Conservation (phyloP, 768 basidiomycete genomes). For the Artomyces pyxidatus region DNA sequence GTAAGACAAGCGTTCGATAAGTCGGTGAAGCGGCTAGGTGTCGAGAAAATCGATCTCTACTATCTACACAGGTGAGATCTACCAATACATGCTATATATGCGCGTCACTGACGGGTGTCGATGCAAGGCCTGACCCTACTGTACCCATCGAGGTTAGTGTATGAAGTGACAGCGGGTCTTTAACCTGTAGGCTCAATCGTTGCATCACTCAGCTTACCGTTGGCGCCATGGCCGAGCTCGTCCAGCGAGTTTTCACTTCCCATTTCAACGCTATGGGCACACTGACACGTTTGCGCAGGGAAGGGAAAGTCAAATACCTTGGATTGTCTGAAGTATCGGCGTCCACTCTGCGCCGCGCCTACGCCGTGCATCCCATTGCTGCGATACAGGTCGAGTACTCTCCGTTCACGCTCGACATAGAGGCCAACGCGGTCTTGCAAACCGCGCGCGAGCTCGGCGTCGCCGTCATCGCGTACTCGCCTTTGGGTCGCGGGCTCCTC, state of each 20-base stretch:
- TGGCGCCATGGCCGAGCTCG: conserved; percentile 15
- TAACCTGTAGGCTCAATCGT: too few relatives aligned
- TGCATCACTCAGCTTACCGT: conserved; percentile 6
- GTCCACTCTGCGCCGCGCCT: conserved; percentile 28
- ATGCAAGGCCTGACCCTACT: conserved; percentile 5
- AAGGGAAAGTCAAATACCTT: conserved; percentile 28
- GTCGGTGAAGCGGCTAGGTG: conserved; percentile 21
- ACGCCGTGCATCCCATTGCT: conserved; percentile 28
- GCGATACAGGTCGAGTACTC: conserved; percentile 32
- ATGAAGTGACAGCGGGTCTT: too few relatives aligned
- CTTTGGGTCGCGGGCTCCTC: conserved; percentile 41
- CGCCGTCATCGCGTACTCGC: conserved; percentile 34
- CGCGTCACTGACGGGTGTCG: too few relatives aligned
- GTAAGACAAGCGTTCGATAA: conserved; percentile 19
- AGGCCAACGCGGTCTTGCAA: conserved; percentile 24
- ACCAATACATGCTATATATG: too few relatives aligned
- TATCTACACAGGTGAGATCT: conserved; percentile 27
- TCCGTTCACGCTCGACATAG: conserved; percentile 28
- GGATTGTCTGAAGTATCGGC: conserved; percentile 29
- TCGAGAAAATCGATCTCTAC: conserved; percentile 26
- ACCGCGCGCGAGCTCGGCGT: conserved; percentile 33
- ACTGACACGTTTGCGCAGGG: conserved; percentile 8
- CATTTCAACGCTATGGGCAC: conserved; percentile 19
- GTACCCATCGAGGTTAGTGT: conserved; percentile 14
- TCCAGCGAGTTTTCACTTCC: conserved; percentile 26